Evolutionary conservation across 768 basidiomycete species (phyloP).

Genomic region (Mycena capillaripes): DNA sequence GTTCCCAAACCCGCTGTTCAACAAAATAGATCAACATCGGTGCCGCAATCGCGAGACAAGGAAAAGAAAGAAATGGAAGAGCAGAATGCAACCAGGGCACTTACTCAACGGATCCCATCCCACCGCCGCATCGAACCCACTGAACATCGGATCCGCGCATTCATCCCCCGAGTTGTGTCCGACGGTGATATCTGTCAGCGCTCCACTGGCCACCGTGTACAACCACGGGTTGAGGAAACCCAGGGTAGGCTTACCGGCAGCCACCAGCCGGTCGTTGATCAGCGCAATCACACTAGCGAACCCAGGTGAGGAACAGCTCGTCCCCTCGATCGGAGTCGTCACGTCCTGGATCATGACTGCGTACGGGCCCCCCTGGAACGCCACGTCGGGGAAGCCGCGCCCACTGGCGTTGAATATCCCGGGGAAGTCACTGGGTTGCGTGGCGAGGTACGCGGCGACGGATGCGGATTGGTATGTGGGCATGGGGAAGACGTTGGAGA

Average conservation of each 20-base stretch:
- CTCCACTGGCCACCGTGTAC: background rate
- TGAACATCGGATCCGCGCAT: conserved; percentile 1
- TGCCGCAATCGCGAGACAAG: background rate
- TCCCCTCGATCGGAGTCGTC: conserved; percentile 47
- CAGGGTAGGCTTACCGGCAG: conserved; percentile 36
- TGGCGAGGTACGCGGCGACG: conserved; percentile 44
- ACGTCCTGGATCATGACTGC: background rate
- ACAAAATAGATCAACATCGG: no score
- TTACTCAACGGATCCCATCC: conserved; percentile 13
- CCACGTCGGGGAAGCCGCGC: conserved; percentile 38
- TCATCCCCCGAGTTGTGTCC: conserved; percentile 17
- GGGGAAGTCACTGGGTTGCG: conserved; percentile 8
- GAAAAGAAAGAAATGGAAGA: no score
- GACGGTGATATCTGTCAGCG: background rate
- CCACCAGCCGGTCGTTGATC: conserved; percentile 56
- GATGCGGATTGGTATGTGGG: conserved; percentile 49
- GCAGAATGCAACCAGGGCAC: background rate
- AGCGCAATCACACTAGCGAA: conserved; percentile 60
- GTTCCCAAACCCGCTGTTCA: conserved; percentile 16
- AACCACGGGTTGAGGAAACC: no score
- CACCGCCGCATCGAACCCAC: conserved; percentile 8
- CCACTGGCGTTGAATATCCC: conserved; percentile 26
- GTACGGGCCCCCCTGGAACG: conserved; percentile 13
- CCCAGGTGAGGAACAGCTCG: conserved; percentile 58
- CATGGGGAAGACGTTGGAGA: conserved; percentile 52